phyloP scores from a whole-genome alignment of 805 yeast species.

The Kuraishia hungarica region DNA sequence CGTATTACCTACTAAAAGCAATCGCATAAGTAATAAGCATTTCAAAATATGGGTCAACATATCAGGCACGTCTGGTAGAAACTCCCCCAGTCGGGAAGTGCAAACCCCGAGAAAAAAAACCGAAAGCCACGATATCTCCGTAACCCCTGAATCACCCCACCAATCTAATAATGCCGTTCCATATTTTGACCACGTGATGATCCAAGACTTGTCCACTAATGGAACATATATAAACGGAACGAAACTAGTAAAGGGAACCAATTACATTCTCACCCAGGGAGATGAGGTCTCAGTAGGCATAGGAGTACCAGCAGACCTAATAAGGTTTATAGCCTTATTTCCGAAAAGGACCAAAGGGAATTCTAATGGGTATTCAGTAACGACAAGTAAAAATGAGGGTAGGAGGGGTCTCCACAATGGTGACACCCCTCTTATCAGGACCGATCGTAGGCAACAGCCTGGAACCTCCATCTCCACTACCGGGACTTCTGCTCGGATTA shows the following conservation, averaged over 20 bases:
- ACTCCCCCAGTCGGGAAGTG: too few species aligned
- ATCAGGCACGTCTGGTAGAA: constrained; percentile 19
- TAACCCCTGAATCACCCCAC: constrained; percentile 10
- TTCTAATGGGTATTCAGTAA: constrained; percentile 22
- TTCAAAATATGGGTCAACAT: constrained; percentile 57
- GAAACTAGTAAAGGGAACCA: constrained; percentile 65
- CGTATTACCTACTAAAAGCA: constrained; percentile 45
- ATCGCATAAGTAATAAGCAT: constrained; percentile 70
- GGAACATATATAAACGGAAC: constrained; percentile 83
- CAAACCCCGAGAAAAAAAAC: too few species aligned
- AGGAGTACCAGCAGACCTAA: constrained; percentile 69
- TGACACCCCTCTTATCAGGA: neutral
- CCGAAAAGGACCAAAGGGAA: constrained; percentile 24
- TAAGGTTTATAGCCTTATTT: constrained; percentile 42
- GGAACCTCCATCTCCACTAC: neutral
- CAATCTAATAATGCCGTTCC: constrained; percentile 6
- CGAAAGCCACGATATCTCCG: too few species aligned
- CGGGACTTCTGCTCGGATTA: constrained; percentile 6
- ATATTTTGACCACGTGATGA: constrained; percentile 30
- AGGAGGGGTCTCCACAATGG: neutral
- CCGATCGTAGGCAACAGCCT: neutral
- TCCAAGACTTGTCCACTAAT: constrained; percentile 78
- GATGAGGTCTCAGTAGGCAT: constrained; percentile 88
- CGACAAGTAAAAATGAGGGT: constrained; percentile 13
- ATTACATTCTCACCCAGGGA: constrained; percentile 80